Conservation (phyloP, 2,329 filamentous ascomycete species). For the Proliferodiscus dingleyae region DNA sequence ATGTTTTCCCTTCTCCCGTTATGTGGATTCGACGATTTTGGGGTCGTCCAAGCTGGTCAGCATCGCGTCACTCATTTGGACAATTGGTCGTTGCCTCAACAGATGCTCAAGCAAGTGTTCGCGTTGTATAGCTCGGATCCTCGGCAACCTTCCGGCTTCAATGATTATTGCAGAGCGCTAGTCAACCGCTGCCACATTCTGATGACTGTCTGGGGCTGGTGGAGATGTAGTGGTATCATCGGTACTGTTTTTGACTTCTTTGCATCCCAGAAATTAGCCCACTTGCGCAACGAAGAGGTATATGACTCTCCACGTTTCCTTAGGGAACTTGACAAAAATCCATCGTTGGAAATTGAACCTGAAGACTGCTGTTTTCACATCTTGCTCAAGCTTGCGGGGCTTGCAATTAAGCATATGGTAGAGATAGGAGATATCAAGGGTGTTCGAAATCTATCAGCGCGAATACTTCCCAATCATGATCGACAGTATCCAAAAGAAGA, state of each 20-base stretch:
- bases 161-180: slow-evolving; percentile 57
- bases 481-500: slow-evolving; percentile 61
- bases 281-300: slow-evolving; percentile 61
- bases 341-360: slow-evolving; percentile 45
- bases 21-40: slow-evolving; percentile 52
- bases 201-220: slow-evolving; percentile 63
- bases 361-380: slow-evolving; percentile 63
- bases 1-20: slow-evolving; percentile 59
- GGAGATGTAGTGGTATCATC: slow-evolving; percentile 47
- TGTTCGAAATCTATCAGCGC: slow-evolving; percentile 55
- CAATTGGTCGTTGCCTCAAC: slow-evolving; percentile 57
- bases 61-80: slow-evolving; percentile 41
- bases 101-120: slow-evolving; percentile 52
- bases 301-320: slow-evolving; percentile 58
- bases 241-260: slow-evolving; percentile 65
- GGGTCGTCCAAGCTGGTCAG: slow-evolving; percentile 40
- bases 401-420: slow-evolving; percentile 50
- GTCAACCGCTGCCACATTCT: slow-evolving; percentile 58
- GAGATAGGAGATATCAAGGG: slow-evolving; percentile 48
- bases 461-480: slow-evolving; percentile 61
- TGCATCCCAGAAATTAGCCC: slow-evolving; percentile 54
- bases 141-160: slow-evolving; percentile 56
- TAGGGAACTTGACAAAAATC: slow-evolving; percentile 43
- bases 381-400: slow-evolving; percentile 58
- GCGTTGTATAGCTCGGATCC: slow-evolving; percentile 51